Percentiles rank a stretch among this genome's conserved stretches.
phyloP scores from a whole-genome alignment of 768 basidiomycete genomes.

The Lactarius trivialis region DNA sequence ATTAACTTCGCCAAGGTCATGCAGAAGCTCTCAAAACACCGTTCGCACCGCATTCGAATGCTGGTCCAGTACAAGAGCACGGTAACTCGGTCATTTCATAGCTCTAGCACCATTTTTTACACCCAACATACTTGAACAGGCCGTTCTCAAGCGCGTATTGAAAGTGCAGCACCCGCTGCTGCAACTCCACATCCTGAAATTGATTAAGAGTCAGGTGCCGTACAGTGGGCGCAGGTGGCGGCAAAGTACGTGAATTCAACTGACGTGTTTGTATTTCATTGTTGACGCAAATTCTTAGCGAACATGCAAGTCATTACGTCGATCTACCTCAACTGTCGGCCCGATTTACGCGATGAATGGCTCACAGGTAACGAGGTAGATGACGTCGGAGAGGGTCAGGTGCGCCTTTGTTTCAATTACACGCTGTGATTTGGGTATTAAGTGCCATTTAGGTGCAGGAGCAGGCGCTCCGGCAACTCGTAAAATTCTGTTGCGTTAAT shows the following conservation, averaged over 20 bases:
- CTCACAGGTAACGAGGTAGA: slow-evolving; percentile 89
- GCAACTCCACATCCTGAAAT: slow-evolving; percentile 89
- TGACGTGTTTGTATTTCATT: slow-evolving; percentile 1
- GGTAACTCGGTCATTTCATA: slow-evolving; percentile 39
- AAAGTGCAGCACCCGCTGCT: slow-evolving; percentile 91
- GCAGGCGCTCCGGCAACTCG: slow-evolving; percentile 85
- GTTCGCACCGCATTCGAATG: slow-evolving; percentile 92
- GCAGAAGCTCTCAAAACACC: slow-evolving; percentile 94
- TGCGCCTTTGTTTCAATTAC: slow-evolving; percentile 31
- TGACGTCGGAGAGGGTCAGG: slow-evolving; percentile 86
- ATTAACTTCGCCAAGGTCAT: slow-evolving; percentile 98
- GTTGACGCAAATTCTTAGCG: slow-evolving; percentile 41
- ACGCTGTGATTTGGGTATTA: neutral
- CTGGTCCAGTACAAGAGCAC: slow-evolving; percentile 98
- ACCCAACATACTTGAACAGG: slow-evolving; percentile 39
- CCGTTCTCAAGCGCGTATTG: slow-evolving; percentile 90
- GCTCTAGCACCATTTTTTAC: neutral
- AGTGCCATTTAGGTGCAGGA: slow-evolving; percentile 70
- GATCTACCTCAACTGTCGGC: slow-evolving; percentile 95
- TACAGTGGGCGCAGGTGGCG: slow-evolving; percentile 98
- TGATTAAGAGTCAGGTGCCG: slow-evolving; percentile 98
- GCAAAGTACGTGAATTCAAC: slow-evolving; percentile 55
- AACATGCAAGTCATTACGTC: slow-evolving; percentile 99
- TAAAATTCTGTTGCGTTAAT: slow-evolving; percentile 80
- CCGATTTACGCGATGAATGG: slow-evolving; percentile 97